Percentiles rank a stretch among this genome's conserved stretches.
Conservation (phyloP, 2,329 filamentous ascomycete species). For the Xylaria polymorpha region DNA sequence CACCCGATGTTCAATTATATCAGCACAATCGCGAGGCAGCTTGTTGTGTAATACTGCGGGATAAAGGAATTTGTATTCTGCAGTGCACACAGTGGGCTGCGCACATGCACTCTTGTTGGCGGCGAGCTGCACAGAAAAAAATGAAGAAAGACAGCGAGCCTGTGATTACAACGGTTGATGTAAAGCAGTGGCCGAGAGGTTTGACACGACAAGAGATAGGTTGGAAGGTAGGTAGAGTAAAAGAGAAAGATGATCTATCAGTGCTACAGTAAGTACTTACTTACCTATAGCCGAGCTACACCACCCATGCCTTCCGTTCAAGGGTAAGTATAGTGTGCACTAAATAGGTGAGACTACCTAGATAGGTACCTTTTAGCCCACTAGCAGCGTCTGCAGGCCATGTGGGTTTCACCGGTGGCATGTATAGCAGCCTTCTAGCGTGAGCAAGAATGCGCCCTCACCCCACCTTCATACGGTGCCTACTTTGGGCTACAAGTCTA, state of each 20-base stretch:
- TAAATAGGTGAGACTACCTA: not conserved
- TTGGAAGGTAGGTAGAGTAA: not conserved
- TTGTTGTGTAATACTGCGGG: constrained; percentile 1
- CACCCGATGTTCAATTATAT: constrained; percentile 26
- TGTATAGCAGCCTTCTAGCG: constrained; percentile 17
- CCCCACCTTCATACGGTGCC: not conserved
- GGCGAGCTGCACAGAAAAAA: constrained; percentile 1
- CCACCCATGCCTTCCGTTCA: constrained; percentile 4
- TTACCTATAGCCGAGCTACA: not conserved
- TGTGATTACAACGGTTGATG: not conserved
- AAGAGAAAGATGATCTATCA: constrained; percentile 1
- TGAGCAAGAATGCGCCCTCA: constrained; percentile 17
- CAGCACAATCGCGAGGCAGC: constrained; percentile 12
- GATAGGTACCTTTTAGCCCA: constrained; percentile 7
- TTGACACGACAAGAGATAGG: constrained; percentile 8
- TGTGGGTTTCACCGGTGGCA: constrained; percentile 19
- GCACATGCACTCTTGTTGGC: constrained; percentile 12
- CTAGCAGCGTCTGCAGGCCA: constrained; percentile 34
- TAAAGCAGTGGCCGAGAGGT: constrained; percentile 2
- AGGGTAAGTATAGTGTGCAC: not conserved
- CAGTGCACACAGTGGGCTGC: not conserved
- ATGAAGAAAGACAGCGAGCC: not conserved
- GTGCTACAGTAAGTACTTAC: not conserved
- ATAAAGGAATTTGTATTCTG: constrained; percentile 15
- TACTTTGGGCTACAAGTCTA: not conserved